A percentile compares a stretch with the other conserved stretches of the same genome.
Evolutionary conservation across 1,284 basidiomycete species (phyloP).

Genomic region (Tilletia walkeri): DNA sequence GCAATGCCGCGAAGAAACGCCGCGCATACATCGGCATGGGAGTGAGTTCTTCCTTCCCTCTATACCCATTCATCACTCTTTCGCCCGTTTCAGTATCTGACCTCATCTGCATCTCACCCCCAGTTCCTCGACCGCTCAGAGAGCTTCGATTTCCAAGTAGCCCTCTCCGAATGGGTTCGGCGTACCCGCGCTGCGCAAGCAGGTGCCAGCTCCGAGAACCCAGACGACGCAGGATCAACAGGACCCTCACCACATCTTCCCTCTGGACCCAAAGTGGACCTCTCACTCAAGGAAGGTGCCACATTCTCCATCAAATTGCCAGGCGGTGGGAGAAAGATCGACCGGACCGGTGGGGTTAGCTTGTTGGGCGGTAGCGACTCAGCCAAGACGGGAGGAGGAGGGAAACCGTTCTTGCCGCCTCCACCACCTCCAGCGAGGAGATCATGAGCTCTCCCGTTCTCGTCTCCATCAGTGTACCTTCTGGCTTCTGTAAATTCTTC

Average conservation of each 20-base stretch:
- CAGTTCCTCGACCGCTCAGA: slow-evolving; percentile 51
- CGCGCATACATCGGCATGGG: slow-evolving; percentile 53
- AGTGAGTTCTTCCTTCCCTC: slow-evolving; percentile 29
- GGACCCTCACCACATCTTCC: slow-evolving; percentile 59
- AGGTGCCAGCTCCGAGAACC: slow-evolving; percentile 24
- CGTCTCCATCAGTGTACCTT: too few species aligned
- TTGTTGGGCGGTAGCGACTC: background rate
- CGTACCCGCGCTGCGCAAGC: slow-evolving; percentile 29
- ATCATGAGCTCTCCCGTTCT: background rate
- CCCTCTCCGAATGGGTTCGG: slow-evolving; percentile 90
- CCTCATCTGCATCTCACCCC: background rate
- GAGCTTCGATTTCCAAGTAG: slow-evolving; percentile 58
- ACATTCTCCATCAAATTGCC: slow-evolving; percentile 64
- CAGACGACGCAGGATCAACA: slow-evolving; percentile 37
- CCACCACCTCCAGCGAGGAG: slow-evolving; percentile 7
- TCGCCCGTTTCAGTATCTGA: background rate
- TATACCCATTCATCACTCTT: too few species aligned
- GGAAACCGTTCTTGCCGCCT: slow-evolving; percentile 15
- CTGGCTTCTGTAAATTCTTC: too few species aligned
- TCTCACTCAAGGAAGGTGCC: slow-evolving; percentile 91
- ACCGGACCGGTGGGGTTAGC: background rate
- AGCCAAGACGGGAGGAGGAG: background rate
- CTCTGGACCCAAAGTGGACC: slow-evolving; percentile 77
- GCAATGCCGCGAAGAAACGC: slow-evolving; percentile 36
- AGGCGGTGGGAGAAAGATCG: slow-evolving; percentile 10